Base-by-base conservation (phyloP, 495 filamentous ascomycete species). In the Tuber magnatum region DNA sequence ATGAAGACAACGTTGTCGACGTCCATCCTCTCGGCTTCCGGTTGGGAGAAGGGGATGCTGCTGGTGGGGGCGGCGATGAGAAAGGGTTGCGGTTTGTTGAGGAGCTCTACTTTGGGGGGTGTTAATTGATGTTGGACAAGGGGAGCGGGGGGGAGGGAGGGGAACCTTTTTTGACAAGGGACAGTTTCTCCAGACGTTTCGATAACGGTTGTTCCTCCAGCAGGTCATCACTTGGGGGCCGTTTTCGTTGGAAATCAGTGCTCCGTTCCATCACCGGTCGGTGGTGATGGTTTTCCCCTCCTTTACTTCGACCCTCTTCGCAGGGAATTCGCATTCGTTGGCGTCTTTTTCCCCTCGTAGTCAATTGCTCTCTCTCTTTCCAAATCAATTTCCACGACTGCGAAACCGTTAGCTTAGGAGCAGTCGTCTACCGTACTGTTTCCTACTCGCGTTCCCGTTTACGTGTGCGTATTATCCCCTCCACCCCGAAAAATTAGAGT, bases 1-100 rank as follows among this genome's bases (percentile, higher is more conserved):
- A 99, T 93, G 86, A 94, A 99, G 72, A 97, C 88, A 74, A 94
- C 91, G 83, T 97, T 91, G 85, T 99, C 95, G 72, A 98, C 84
- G 71, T 92, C 87, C 95, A 99, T 97, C 48, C 83, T 77, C 78
- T 94, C 91, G 18, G 75, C 75, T 87, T 83, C 69, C 77, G 68
- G 77, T 70, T 61, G 76, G 48, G 41, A 35, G 71, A 24, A 56
- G 71, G 68, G 61, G 76, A 71, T n/a, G 77, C 65, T 39, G 81
- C 68, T 35, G 69, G 41, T 43, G 81, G 76, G 65, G 80, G 73
- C 39, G 80, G 78, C 51, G 76, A 79, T 38, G 83, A 78, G 69
- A 80, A 41, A 43, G 74, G 68, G 42, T 73, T 18, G 39, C 61
- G 72, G 74, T 82, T 73, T 74, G 73, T 76, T 65, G 69, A 74